Evolutionary conservation across 2,329 filamentous ascomycete genomes (phyloP), one percentile per base, ranked within the genome.

Genomic region (Aschersonia sp.): DNA sequence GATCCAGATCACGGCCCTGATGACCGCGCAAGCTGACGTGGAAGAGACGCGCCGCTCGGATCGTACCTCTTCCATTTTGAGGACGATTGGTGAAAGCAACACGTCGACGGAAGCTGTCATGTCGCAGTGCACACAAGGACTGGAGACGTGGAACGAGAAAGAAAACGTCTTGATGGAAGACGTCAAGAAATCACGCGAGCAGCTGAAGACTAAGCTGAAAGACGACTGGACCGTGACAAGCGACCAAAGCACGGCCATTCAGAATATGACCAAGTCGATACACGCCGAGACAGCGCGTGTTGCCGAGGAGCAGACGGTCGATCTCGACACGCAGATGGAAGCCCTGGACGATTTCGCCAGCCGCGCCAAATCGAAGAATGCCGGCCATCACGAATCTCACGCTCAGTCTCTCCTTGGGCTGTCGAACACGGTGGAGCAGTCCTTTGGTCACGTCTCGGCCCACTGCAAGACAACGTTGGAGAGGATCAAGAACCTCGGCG

Each of bases 271-370:
- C 0, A 84, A 85, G 55, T 86, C 86, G 2, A 88, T 97, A 1
- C 89, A 98, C 55, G 83, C 84, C 35, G 85, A 94, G 65, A 95
- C 90, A 0, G 79, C 95, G 32, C 82, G 83, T 6, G 90, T 94
- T 49, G 89, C 97, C 10, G 85, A 90, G 58, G 82, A 84, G 49
- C 92, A 98, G 66, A 85, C 94, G 67, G 75, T 77, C 48, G 86
- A 94, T 54, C 83, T 98, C 59, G 83, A 85, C 51, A 76, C 73
- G n/a, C 87, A 97, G 63, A 89, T 98, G 77, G 78, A 81, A 48
- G 85, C 87, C 1, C 74, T 98, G 6, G 90, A 97, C 57, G 86
- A 90, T 54, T 95, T 95, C 56, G 87, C 97, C 40, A 76, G 82
- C 32, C 81, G 85, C 32, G 88, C 94, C 45, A 79, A 83, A 50